Evolutionary conservation across 805 yeast species (phyloP), one percentile per base, ranked within the genome.

Genomic region (Candida easanensis): DNA sequence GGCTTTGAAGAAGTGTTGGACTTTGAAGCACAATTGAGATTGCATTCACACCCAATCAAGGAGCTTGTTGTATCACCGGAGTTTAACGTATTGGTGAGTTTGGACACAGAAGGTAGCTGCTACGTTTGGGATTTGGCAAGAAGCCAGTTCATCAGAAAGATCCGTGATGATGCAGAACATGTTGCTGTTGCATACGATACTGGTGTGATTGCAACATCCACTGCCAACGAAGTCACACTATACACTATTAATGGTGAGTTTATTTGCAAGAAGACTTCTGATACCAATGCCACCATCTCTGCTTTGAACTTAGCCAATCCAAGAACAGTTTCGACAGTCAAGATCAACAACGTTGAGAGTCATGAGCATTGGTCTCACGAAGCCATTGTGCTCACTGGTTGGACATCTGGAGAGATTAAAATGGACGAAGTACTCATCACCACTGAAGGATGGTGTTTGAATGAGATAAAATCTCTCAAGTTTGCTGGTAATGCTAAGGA

Each of bases 121-220:
- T 70, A 71, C 16, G 49, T 80, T 4, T 87, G 95, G 91, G 88
- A 87, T 53, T 51, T 79, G 31, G 70, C 79, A 2, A 58, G 80
- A 23, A 69, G 68, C 39, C 71, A 71, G 39, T 70, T 73, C 33
- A 72, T 84, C 3, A 62, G 86, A 43, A 56, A 58, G 30, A 46
- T 58, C 6, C 46, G 56, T 8, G 39, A 47, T 5, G 51, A 45
- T 5, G 65, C 58, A 16, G 48, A 49, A 3, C 57, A 67, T 14
- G 58, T 71, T 4, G 67, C 77, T 3, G 70, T 82, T 19, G 77
- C 84, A 0, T 70, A 74, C 51, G 77, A 74, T 36, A 63, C 77
- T 1, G 90, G 88, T 0, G 64, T 68, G 35, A 69, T 84, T 34
- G 74, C 75, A 3, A 54, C 70, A 0, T 11, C 63, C 54, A 33